These are phyloP conservation scores for Bruguiera sexangula DNA, from an alignment of 345 rosid species.

Conservation along the genomic window DNA sequence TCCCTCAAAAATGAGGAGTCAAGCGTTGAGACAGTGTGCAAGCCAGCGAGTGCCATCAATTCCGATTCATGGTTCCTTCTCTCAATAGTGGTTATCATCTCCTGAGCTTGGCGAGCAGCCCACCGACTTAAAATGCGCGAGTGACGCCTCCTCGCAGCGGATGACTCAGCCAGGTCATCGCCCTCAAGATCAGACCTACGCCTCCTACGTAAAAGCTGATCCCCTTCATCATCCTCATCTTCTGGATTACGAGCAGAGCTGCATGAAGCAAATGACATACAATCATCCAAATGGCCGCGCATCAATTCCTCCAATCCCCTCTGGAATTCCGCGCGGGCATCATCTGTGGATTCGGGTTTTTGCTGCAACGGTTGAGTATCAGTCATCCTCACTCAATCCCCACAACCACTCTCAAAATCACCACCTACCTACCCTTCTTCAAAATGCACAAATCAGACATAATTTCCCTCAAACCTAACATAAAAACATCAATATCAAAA, in stretches of 20 bases:
- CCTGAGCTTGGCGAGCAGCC: slow-evolving; percentile 99
- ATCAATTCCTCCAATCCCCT: slow-evolving; percentile 80
- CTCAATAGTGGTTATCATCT: slow-evolving; percentile 96
- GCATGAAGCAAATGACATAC: slow-evolving; percentile 80
- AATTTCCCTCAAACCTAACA: background rate
- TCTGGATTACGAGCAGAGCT: slow-evolving; percentile 65
- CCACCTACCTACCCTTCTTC: slow-evolving; percentile 19
- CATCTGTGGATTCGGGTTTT: slow-evolving; percentile 68
- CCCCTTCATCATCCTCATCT: slow-evolving; percentile 76
- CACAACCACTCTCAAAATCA: slow-evolving; percentile 16
- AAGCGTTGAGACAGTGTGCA: slow-evolving; percentile 94
- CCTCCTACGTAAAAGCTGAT: slow-evolving; percentile 76
- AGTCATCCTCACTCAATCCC: slow-evolving; percentile 53
- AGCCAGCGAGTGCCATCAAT: slow-evolving; percentile 89
- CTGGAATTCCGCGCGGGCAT: slow-evolving; percentile 58
- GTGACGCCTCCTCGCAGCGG: slow-evolving; percentile 83
- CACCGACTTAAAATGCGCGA: slow-evolving; percentile 77
- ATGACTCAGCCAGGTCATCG: slow-evolving; percentile 89
- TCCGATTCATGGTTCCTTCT: slow-evolving; percentile 95
- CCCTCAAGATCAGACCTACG: slow-evolving; percentile 85
- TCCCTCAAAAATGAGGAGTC: slow-evolving; percentile 93
- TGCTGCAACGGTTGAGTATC: slow-evolving; percentile 69
- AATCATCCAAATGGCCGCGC: slow-evolving; percentile 86
- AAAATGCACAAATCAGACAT: background rate
- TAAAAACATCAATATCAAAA: background rate